A percentile compares a stretch with the other conserved stretches of the same genome.
Conservation (phyloP, 2,329 filamentous ascomycete genomes). For the Stachybotrys echinatus region DNA sequence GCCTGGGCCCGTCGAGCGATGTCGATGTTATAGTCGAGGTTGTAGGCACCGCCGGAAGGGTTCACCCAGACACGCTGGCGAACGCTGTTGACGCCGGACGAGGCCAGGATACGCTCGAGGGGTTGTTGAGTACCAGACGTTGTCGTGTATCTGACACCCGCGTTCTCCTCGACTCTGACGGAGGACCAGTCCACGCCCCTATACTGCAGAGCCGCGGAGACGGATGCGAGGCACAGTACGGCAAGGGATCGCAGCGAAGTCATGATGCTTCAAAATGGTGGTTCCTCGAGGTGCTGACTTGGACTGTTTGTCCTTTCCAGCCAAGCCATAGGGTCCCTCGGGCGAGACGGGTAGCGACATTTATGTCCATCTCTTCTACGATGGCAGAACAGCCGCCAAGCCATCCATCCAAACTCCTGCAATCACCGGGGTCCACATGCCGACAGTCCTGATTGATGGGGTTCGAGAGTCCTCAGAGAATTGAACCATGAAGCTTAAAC, state of each 20-base stretch:
- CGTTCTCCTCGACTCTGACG: conserved; percentile 54
- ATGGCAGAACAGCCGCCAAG: no score
- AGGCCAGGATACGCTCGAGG: conserved; percentile 58
- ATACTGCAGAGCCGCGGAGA: conserved; percentile 48
- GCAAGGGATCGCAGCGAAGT: background rate
- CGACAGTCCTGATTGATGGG: no score
- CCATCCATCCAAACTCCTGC: no score
- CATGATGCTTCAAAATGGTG: background rate
- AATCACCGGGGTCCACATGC: no score
- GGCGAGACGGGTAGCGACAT: no score
- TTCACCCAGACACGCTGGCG: conserved; percentile 71
- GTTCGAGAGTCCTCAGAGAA: no score
- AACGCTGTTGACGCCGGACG: conserved; percentile 62
- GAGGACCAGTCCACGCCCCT: conserved; percentile 70
- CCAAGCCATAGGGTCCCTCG: no score
- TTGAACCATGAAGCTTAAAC: no score
- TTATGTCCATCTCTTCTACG: no score
- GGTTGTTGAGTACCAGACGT: conserved; percentile 44
- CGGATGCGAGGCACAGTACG: conserved; percentile 4
- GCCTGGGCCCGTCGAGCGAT: conserved; percentile 61
- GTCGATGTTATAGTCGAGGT: conserved; percentile 64
- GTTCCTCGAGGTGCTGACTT: background rate
- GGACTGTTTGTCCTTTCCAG: no score
- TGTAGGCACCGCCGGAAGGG: conserved; percentile 57
- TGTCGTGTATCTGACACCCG: conserved; percentile 57